phyloP scores from a whole-genome alignment of 2,329 filamentous ascomycete species.

The Aspergillus fructus region DNA sequence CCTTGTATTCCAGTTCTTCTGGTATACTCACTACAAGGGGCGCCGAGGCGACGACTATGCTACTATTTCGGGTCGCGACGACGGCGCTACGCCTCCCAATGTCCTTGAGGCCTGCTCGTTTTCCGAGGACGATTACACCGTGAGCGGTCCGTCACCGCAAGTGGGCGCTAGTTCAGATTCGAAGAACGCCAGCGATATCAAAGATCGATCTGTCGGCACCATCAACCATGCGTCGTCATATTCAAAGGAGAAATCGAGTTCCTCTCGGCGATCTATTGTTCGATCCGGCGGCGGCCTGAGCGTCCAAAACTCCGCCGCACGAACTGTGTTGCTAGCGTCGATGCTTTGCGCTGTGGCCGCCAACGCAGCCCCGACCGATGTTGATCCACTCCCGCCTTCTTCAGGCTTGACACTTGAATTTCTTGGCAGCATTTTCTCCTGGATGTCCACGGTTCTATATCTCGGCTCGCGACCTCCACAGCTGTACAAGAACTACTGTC shows the following conservation, averaged over 20 bases:
- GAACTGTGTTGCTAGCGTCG: conserved; percentile 46
- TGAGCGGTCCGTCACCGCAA: conserved; percentile 17
- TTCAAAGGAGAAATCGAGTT: conserved; percentile 35
- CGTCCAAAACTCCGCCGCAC: conserved; percentile 38
- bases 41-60: conserved; percentile 43
- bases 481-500: conserved; percentile 63
- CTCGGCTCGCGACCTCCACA: conserved; percentile 63
- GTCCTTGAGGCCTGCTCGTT: conserved; percentile 40
- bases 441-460: conserved; percentile 58
- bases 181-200: conserved; percentile 29
- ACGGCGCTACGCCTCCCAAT: conserved; percentile 27
- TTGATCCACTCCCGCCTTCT: conserved; percentile 6
- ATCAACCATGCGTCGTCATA: conserved; percentile 23
- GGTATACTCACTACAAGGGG: conserved; percentile 61
- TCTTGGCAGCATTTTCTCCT: conserved; percentile 54
- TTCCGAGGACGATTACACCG: conserved; percentile 30
- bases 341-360: conserved; percentile 46
- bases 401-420: conserved; percentile 39
- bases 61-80: conserved; percentile 26
- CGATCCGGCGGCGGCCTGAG: conserved; percentile 27
- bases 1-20: conserved; percentile 63
- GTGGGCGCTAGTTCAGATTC: conserved; percentile 24
- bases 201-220: conserved; percentile 21
- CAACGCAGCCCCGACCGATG: conserved; percentile 40
- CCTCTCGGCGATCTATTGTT: conserved; percentile 28